phyloP scores from a whole-genome alignment of 164 flowering plant genomes.

The Dillenia turbinata region DNA sequence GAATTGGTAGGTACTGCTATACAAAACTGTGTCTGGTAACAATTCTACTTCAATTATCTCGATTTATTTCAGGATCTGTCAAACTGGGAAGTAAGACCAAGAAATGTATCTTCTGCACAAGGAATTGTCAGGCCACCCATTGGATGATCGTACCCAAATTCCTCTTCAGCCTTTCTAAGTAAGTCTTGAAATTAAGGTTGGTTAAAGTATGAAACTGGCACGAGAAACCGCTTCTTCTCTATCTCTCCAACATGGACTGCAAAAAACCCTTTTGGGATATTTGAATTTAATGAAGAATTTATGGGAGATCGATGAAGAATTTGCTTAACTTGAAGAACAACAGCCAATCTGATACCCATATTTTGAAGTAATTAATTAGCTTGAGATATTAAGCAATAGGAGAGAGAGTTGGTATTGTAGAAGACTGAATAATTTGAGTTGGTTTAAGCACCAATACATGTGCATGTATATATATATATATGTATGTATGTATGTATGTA shows the following conservation, averaged over 20 bases:
- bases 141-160: constrained; percentile 44
- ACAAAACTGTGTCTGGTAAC: too few species aligned
- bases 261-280: constrained; percentile 29
- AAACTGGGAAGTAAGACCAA: constrained; percentile 25
- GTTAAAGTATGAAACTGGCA: constrained; percentile 39
- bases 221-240: constrained; percentile 28
- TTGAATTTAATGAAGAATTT: too few species aligned
- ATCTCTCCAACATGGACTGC: constrained; percentile 42
- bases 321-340: too few species aligned
- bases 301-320: too few species aligned
- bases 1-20: neutral
- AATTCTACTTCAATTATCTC: neutral
- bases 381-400: too few species aligned
- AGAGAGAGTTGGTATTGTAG: too few species aligned
- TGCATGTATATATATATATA: too few species aligned
- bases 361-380: too few species aligned
- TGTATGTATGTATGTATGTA: too few species aligned
- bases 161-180: constrained; percentile 38
- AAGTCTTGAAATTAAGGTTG: constrained; percentile 39
- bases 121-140: constrained; percentile 48
- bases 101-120: constrained; percentile 35
- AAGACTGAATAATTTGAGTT: too few species aligned
- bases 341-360: too few species aligned
- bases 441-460: too few species aligned
- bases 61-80: constrained; percentile 1